These are phyloP conservation scores for Vanrija humicola DNA, from an alignment of 1,284 basidiomycete species.

Conservation along the genomic window DNA sequence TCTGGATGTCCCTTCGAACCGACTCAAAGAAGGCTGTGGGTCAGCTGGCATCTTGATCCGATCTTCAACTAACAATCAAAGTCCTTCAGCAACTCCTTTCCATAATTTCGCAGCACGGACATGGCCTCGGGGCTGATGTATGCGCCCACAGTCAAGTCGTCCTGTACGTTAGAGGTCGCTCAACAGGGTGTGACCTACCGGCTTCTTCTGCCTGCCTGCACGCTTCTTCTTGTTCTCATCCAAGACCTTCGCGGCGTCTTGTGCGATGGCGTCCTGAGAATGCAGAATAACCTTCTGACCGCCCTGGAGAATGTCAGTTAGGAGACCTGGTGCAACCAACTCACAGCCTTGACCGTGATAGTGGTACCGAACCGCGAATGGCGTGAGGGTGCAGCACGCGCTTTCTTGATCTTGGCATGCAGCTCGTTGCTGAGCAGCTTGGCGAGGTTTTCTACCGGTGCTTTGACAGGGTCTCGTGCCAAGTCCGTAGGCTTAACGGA, in stretches of 20 bases:
- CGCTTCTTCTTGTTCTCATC: slow-evolving; percentile 71
- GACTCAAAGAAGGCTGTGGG: slow-evolving; percentile 70
- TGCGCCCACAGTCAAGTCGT: slow-evolving; percentile 49
- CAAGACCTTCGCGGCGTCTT: slow-evolving; percentile 69
- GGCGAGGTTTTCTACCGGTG: slow-evolving; percentile 60
- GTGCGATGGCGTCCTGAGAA: slow-evolving; percentile 71
- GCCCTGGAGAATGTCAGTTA: slow-evolving; percentile 26
- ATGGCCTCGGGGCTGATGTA: slow-evolving; percentile 64
- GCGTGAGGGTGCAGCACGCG: slow-evolving; percentile 57
- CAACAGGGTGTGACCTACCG: slow-evolving; percentile 20
- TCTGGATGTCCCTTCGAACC: slow-evolving; percentile 85
- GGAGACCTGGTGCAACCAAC: background rate
- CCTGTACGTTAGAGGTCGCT: slow-evolving; percentile 34
- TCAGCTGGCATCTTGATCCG: background rate
- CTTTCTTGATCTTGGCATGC: slow-evolving; percentile 57
- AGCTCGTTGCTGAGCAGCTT: slow-evolving; percentile 70
- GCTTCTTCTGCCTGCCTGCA: slow-evolving; percentile 58
- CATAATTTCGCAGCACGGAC: slow-evolving; percentile 62
- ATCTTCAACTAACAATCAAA: slow-evolving; percentile 71
- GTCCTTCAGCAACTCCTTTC: slow-evolving; percentile 66
- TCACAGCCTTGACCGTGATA: slow-evolving; percentile 66
- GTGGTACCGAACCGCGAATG: slow-evolving; percentile 94
- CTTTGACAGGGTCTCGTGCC: slow-evolving; percentile 64
- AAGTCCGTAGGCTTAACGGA: slow-evolving; percentile 65
- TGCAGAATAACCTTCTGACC: slow-evolving; percentile 62